Percentiles rank a stretch among this genome's conserved stretches.
phyloP scores from a whole-genome alignment of 1,284 basidiomycete genomes.

The Cutaneotrichosporon sp. region DNA sequence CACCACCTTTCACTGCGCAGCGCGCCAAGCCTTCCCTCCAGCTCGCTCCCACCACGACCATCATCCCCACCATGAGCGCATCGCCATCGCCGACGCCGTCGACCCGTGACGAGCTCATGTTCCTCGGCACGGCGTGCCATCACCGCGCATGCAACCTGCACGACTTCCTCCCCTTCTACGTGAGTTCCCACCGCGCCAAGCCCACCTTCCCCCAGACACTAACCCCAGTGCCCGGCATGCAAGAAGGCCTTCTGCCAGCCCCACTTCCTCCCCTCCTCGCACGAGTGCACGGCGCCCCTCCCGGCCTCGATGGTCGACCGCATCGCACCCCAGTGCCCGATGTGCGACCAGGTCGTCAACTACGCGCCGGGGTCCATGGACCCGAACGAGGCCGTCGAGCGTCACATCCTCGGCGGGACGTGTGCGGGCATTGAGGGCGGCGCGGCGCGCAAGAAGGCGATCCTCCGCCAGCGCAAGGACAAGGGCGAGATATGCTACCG shows the following conservation, averaged over 20 bases:
- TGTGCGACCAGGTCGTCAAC: slow-evolving; percentile 48
- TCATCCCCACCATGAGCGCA: slow-evolving; percentile 15
- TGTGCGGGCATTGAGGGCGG: slow-evolving; percentile 48
- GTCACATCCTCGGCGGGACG: slow-evolving; percentile 45
- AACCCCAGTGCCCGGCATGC: slow-evolving; percentile 51
- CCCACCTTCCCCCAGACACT: background rate
- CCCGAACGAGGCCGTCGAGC: slow-evolving; percentile 51
- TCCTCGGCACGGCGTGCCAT: slow-evolving; percentile 50
- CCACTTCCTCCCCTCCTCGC: slow-evolving; percentile 50
- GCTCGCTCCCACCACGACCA: background rate
- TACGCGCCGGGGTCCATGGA: slow-evolving; percentile 31
- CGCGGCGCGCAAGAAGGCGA: slow-evolving; percentile 41
- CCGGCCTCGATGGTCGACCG: slow-evolving; percentile 50
- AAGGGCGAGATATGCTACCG: slow-evolving; percentile 50
- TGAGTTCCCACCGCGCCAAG: slow-evolving; percentile 26
- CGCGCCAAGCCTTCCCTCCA: background rate
- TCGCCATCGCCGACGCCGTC: slow-evolving; percentile 18
- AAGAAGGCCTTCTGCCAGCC: slow-evolving; percentile 50
- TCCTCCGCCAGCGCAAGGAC: slow-evolving; percentile 42
- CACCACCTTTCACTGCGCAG: background rate
- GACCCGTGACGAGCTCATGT: slow-evolving; percentile 44
- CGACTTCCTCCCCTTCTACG: slow-evolving; percentile 53
- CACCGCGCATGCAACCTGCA: slow-evolving; percentile 51
- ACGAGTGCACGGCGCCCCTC: slow-evolving; percentile 47
- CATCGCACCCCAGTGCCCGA: slow-evolving; percentile 51